These are phyloP conservation scores for Azolla pinnata DNA, from an alignment of 75 land plant genomes.

Conservation along the genomic window DNA sequence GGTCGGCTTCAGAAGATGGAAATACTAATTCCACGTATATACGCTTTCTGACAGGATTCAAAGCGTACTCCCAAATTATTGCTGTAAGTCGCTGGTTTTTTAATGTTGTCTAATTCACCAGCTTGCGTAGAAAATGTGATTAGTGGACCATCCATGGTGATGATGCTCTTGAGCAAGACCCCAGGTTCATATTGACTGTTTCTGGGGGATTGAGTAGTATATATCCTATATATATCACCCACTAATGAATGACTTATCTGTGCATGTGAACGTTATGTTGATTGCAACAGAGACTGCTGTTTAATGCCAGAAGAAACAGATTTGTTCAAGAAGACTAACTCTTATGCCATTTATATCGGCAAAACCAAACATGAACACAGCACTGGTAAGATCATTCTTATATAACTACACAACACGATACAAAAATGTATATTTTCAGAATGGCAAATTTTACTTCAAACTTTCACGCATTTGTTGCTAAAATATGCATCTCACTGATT, in stretches of 20 bases:
- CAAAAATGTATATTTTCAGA: too few relatives aligned
- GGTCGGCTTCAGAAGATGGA: constrained; percentile 41
- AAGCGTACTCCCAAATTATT: constrained; percentile 91
- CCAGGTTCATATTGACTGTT: neutral
- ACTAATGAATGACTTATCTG: neutral
- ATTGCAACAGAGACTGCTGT: constrained; percentile 65
- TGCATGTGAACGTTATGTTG: neutral
- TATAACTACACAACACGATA: too few relatives aligned
- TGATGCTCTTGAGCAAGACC: neutral
- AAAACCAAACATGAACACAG: too few relatives aligned
- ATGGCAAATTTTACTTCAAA: too few relatives aligned
- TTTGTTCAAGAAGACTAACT: constrained; percentile 65
- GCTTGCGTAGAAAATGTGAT: neutral
- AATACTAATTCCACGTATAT: constrained; percentile 75
- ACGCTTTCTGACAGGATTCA: constrained; percentile 88
- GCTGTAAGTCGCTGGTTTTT: constrained; percentile 39
- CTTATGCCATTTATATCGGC: too few relatives aligned
- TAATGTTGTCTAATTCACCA: neutral
- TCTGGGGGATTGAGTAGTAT: too few relatives aligned
- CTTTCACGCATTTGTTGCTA: too few relatives aligned
- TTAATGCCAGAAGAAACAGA: constrained; percentile 76
- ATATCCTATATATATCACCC: too few relatives aligned
- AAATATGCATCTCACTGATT: too few relatives aligned
- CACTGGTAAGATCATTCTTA: too few relatives aligned
- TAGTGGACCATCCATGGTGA: neutral